These are phyloP conservation scores for Chloris gayana DNA, from an alignment of 176 grass and related monocot genomes.

Conservation along the genomic window DNA sequence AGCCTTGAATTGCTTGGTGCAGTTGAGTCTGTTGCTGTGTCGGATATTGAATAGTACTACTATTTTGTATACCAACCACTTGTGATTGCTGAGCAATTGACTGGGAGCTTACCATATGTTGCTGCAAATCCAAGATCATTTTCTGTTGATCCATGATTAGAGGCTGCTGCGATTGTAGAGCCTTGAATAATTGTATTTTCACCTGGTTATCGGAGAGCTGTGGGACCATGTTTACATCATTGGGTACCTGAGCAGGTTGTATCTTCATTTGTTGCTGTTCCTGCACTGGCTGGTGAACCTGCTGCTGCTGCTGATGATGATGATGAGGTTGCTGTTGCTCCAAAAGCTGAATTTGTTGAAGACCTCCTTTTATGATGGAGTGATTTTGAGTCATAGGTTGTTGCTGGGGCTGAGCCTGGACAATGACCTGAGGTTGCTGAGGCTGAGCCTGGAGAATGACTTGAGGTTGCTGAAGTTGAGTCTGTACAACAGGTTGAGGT, in stretches of 20 bases:
- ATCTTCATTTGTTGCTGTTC: constrained; percentile 56
- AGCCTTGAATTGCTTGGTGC: constrained; percentile 46
- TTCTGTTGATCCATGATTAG: constrained; percentile 61
- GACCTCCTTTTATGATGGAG: constrained; percentile 41
- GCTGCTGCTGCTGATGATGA: constrained; percentile 46
- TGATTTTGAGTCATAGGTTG: constrained; percentile 57
- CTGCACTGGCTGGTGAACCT: constrained; percentile 51
- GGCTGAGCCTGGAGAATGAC: constrained; percentile 41
- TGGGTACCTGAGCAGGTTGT: constrained; percentile 36
- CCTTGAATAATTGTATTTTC: constrained; percentile 62
- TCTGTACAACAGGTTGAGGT: constrained; percentile 37
- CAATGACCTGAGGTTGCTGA: constrained; percentile 56
- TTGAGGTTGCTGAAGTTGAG: constrained; percentile 60
- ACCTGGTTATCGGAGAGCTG: constrained; percentile 63
- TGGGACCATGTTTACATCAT: constrained; percentile 34
- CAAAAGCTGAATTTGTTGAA: constrained; percentile 59
- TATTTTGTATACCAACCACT: constrained; percentile 37
- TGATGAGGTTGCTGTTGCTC: constrained; percentile 55
- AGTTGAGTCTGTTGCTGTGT: constrained; percentile 48
- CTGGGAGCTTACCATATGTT: constrained; percentile 58
- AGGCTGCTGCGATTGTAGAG: constrained; percentile 53
- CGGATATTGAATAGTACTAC: constrained; percentile 35
- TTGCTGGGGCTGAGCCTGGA: constrained; percentile 55
- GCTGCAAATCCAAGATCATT: constrained; percentile 56
- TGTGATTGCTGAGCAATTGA: constrained; percentile 48